Evolutionary conservation across 2,329 filamentous ascomycete genomes (phyloP).

Genomic region (Cytospora piceicola): DNA sequence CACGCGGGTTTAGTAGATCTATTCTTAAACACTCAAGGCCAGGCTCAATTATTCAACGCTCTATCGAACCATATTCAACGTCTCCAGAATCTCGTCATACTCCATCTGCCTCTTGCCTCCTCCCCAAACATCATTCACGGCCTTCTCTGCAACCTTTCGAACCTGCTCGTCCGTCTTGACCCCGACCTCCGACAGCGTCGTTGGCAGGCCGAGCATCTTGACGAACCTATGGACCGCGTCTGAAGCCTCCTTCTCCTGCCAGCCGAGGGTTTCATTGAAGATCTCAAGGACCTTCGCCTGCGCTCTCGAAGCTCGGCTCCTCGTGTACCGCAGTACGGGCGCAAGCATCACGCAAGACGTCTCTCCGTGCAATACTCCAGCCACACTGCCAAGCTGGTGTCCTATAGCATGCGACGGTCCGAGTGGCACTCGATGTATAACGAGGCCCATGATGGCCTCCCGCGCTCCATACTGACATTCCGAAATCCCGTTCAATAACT

Average conservation of each 20-base stretch:
- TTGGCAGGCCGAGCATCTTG: background rate
- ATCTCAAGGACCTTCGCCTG: background rate
- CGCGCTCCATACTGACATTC: background rate
- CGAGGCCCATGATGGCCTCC: background rate
- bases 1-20: background rate
- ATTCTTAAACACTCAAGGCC: no score
- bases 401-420: background rate
- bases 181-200: background rate
- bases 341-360: background rate
- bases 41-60: background rate
- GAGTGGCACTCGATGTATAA: background rate
- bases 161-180: background rate
- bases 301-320: background rate
- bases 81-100: background rate
- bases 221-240: background rate
- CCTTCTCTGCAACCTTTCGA: constrained; percentile 1
- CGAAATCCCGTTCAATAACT: background rate
- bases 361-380: background rate
- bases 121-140: background rate
- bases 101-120: constrained; percentile 4
- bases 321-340: background rate
- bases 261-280: background rate
- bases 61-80: background rate
- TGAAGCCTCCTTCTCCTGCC: background rate
- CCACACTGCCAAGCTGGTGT: background rate